Conservation (phyloP, 441 rosid species). For the Gossypium schwendimanii region DNA sequence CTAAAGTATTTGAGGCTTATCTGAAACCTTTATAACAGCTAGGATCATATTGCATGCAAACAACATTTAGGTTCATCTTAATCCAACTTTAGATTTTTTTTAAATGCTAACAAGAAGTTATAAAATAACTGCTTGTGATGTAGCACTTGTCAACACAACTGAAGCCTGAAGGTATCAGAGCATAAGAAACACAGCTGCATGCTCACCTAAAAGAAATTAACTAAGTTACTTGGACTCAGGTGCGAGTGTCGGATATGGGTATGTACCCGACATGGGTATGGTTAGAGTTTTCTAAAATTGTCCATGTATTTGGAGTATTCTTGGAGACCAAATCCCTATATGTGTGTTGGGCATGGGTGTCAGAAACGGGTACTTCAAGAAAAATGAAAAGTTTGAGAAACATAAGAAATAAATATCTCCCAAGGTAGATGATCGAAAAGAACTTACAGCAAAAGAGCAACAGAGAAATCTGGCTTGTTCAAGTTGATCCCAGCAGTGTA, state of each 20-base stretch:
- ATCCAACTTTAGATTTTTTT: not conserved
- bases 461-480: slow-evolving; percentile 58
- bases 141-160: not conserved
- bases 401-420: not conserved
- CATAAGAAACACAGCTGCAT: not conserved
- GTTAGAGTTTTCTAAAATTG: too few relatives aligned
- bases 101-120: not conserved
- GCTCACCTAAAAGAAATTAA: not conserved
- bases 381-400: too few relatives aligned
- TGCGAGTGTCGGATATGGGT: too few relatives aligned
- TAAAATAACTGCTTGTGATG: not conserved
- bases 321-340: too few relatives aligned
- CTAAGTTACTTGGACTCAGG: too few relatives aligned
- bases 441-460: slow-evolving; percentile 61
- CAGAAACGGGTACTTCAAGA: too few relatives aligned
- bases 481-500: slow-evolving; percentile 63
- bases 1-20: not conserved
- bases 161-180: not conserved
- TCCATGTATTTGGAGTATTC: too few relatives aligned
- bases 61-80: not conserved
- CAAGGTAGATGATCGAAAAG: not conserved
- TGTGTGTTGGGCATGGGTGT: too few relatives aligned
- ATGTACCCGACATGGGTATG: too few relatives aligned
- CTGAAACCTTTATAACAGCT: not conserved
- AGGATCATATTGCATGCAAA: not conserved